Base-by-base conservation (phyloP, 2,329 filamentous ascomycete genomes). In the Beauveria australis region DNA sequence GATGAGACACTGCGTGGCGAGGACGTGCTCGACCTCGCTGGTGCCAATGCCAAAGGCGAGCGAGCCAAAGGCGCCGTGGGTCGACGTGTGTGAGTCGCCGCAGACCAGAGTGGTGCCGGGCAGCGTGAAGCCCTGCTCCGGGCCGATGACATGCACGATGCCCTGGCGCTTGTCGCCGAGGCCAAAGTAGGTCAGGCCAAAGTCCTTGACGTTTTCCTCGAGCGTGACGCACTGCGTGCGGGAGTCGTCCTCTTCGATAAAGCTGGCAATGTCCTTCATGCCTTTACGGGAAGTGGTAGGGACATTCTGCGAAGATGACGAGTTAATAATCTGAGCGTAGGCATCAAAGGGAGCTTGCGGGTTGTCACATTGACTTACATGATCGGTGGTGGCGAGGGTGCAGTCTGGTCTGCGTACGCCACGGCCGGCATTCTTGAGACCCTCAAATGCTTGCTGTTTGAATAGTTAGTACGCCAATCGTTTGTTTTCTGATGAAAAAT, bases 1-100 rank as follows among this genome's bases (percentile, higher is more conserved):
- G 74, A 97, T 92, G 66, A 99, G 80, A 63, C 92, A 96, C 76
- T 97, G 94, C 16, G 94, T 97, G 57, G 94, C 94, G 61, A 99
- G 84, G 64, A 99, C 94, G 76, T 99, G 93, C 82, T 99, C 94
- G 67, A 97, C 94, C 78, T 99, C 94, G 73, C 91, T 96, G 64
- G 94, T 99, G 68, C 94, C 94, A 71, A 99, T 99, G 74, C 94
- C 94, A 71, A 96, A 96, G 46, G 94, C 94, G 64, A 97, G 85
- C 67, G 92, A 84, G 67, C 94, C 94, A 69, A 97, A 99, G 57
- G 94, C 94, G 69, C 94, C 94, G 77, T 99, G 94, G 64, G 94
- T 99, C 28, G 93, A 97, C 52, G 94, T 99, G 75, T 99, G 94
- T 71, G 90, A 96, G 82, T 99, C 94, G 75, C 94, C 94, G 72